A percentile compares a stretch with the other conserved stretches of the same genome.
Evolutionary conservation across 805 yeast genomes (phyloP).

Genomic region (Pichia heedii): DNA sequence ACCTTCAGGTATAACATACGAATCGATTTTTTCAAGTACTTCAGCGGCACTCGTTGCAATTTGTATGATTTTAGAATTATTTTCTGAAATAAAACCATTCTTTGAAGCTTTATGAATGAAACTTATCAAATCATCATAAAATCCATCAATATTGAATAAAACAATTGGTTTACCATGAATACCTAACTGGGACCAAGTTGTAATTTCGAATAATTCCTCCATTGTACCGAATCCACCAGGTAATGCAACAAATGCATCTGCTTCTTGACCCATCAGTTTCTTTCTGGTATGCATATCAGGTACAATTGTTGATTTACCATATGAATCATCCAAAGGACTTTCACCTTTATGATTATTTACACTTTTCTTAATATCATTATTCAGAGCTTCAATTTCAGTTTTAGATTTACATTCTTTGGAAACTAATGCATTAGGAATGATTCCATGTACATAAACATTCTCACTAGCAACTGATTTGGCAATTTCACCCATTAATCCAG

Average conservation of each 20-base stretch:
- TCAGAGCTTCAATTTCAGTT: constrained; percentile 31
- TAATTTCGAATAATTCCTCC: constrained; percentile 84
- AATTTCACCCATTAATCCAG: constrained; percentile 73
- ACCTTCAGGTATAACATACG: constrained; percentile 61
- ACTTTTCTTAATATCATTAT: constrained; percentile 38
- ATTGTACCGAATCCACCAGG: constrained; percentile 91
- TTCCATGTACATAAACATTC: constrained; percentile 70
- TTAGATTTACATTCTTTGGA: constrained; percentile 51
- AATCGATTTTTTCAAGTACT: constrained; percentile 51
- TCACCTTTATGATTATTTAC: constrained; percentile 58
- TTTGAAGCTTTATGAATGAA: constrained; percentile 54
- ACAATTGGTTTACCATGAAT: constrained; percentile 79
- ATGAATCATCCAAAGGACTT: constrained; percentile 53
- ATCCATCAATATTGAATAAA: constrained; percentile 69
- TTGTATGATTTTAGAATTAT: constrained; percentile 58
- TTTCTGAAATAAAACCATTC: constrained; percentile 58
- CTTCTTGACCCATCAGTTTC: constrained; percentile 75
- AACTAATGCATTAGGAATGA: constrained; percentile 79
- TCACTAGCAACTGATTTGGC: constrained; percentile 52
- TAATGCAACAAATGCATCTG: constrained; percentile 70
- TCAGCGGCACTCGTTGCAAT: constrained; percentile 64
- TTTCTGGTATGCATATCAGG: constrained; percentile 87
- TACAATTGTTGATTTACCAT: constrained; percentile 75
- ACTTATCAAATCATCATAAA: constrained; percentile 58
- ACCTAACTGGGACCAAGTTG: constrained; percentile 86